These are phyloP conservation scores for Colletotrichum filicis DNA, from an alignment of 2,329 filamentous ascomycete species.

Conservation along the genomic window DNA sequence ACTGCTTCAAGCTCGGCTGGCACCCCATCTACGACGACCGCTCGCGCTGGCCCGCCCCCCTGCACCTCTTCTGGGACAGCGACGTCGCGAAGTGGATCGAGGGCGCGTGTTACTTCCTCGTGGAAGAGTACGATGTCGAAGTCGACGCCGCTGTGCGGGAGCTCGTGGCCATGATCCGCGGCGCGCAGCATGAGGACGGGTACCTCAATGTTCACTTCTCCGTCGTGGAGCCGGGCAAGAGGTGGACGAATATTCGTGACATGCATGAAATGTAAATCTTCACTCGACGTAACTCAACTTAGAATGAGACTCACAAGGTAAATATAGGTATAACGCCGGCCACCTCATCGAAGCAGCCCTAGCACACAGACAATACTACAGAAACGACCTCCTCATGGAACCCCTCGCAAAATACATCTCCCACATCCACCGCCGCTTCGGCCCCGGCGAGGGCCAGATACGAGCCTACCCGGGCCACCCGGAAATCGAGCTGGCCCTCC, in stretches of 20 bases:
- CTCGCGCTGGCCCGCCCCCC: conserved; percentile 64
- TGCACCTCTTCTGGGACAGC: conserved; percentile 70
- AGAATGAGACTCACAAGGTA: background rate
- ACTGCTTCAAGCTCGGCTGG: conserved; percentile 68
- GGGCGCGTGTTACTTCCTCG: conserved; percentile 67
- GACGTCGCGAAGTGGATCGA: conserved; percentile 70
- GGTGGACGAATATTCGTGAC: conserved; percentile 69
- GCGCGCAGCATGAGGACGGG: conserved; percentile 68
- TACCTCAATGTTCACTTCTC: conserved; percentile 74
- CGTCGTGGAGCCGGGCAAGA: conserved; percentile 64
- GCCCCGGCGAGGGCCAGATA: conserved; percentile 57
- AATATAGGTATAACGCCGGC: conserved; percentile 65
- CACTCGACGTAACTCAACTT: no score
- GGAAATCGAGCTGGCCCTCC: conserved; percentile 60
- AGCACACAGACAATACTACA: conserved; percentile 63
- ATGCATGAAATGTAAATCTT: conserved; percentile 63
- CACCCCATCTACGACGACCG: conserved; percentile 63
- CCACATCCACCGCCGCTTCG: conserved; percentile 63
- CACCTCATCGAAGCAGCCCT: conserved; percentile 71
- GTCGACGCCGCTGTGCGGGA: conserved; percentile 63
- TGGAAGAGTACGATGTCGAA: conserved; percentile 52
- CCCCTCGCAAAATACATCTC: conserved; percentile 65
- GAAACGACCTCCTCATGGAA: conserved; percentile 61
- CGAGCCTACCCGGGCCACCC: conserved; percentile 72
- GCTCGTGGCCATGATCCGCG: conserved; percentile 66